Base-by-base conservation (phyloP, 345 rosid species). In the Sonneratia caseolaris region DNA sequence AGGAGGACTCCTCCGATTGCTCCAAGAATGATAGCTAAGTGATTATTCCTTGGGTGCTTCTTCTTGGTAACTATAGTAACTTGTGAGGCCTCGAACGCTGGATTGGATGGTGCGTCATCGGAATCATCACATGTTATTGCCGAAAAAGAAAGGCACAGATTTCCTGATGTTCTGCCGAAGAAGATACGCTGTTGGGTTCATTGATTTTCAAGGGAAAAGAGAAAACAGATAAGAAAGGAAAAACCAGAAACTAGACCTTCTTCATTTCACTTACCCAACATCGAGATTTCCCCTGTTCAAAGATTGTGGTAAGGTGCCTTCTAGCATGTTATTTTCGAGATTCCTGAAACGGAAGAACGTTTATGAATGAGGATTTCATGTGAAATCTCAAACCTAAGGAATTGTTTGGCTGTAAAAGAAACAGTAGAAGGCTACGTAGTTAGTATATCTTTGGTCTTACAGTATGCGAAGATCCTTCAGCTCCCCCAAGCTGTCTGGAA, bases 241-340 rank as follows among this genome's bases (percentile, higher is more conserved):
- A 36, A 15, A 14, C 1, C 66, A 47, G 51, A 13, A 47, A 47
- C 37, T 22, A 36, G 7, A 27, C 16, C 35, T 61, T 61, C 69
- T 32, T 68, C 35, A 4, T 68, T 10, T 68, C 65, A 12, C 79
- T 43, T 83, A 93, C 98, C 97, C 84, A 47, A 93, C 85, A 78
- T 88, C 91, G 71, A 93, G 81, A 70, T 81, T 81, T 47, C 81
- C 88, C 81, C 79, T 77, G 82, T 88, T 88, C 76, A 93, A 78
- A 71, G 96, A 88, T 66, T 78, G 83, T 7, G 97, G 97, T 61
- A 93, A 85, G 70, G 83, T 77, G 43, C 97, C 94, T 72, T 86
- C 80, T 59, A 93, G 85, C 74, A 84, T 86, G 78, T 93, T 93
- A 75, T 91, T 88, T 79, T 89, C 93, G 70, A 93, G 84, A 82